Base-by-base conservation (phyloP, 1,284 basidiomycete species). In the Ustilago sp. region DNA sequence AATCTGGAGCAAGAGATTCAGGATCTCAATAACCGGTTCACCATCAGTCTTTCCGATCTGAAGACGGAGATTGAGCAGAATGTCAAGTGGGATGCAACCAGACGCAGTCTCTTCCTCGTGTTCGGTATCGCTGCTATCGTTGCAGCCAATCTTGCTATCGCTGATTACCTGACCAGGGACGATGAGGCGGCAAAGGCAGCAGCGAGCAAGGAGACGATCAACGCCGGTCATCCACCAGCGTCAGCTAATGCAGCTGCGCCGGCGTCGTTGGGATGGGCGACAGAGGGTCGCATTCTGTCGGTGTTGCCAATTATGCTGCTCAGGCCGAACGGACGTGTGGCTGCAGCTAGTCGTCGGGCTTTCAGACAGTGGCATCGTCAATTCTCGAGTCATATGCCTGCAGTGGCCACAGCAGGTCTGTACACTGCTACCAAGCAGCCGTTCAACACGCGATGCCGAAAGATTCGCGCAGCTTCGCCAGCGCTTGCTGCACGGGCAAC, bases 1-100 rank as follows among this genome's bases (percentile, higher is more conserved):
- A 89, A 90, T 51, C 91, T 93, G 80, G 95, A 96, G 81, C 93
- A 98, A 68, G 89, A 89, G 36, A 93, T 97, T 63, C 95, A 98
- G 90, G 95, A 86, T 45, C 77, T 86, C n/a, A 82, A 86, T 67
- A 86, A 86, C 65, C 71, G 83, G 15, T 86, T 86, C 71, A 86
- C 84, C 56, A 86, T 86, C 74, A 81, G 77, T n/a, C 67, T 86
- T 15, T 81, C 81, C 32, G 83, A 85, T 52, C 70, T 86, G 54
- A 82, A 80, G 68, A 85, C 83, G 35, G 84, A 85, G 73, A 85
- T 86, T 56, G 84, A 86, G 66, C 83, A 86, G 68, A 83, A 78
- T 41, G 83, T 86, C 71, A 85, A 85, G 58, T 86, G 84, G 84
- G 84, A 85, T 59, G 78, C 83, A 7, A 85, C 84, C 0, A 64